phyloP scores from a whole-genome alignment of 129 eudicot species.

The Mikania micrantha region DNA sequence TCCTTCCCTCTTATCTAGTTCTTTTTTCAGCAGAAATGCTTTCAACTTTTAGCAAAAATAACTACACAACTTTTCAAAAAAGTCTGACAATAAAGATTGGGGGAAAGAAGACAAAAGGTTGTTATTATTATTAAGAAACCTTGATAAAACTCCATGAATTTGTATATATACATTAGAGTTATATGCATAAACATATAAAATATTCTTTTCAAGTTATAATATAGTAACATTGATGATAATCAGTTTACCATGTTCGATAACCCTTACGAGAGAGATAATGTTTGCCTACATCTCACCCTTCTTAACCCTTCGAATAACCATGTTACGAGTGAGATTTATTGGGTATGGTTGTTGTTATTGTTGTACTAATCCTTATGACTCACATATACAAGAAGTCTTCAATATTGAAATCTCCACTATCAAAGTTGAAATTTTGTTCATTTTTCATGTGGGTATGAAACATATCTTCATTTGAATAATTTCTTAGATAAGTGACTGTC shows the following conservation, averaged over 20 bases:
- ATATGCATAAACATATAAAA: conserved; percentile 13
- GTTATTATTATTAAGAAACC: conserved; percentile 8
- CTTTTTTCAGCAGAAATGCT: too few relatives aligned
- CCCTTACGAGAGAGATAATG: too few relatives aligned
- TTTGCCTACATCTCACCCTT: too few relatives aligned
- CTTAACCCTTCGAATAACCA: too few relatives aligned
- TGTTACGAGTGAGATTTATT: too few relatives aligned
- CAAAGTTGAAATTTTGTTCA: conserved; percentile 39
- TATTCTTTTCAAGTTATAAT: neutral
- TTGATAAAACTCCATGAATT: conserved; percentile 10
- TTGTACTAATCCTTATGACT: neutral
- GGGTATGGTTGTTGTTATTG: too few relatives aligned
- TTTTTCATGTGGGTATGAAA: conserved; percentile 24
- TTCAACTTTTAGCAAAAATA: too few relatives aligned
- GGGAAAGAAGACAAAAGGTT: neutral
- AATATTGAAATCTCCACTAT: conserved; percentile 27
- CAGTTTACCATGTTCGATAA: conserved; percentile 4
- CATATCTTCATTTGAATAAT: conserved; percentile 25
- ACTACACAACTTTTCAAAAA: neutral
- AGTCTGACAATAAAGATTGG: neutral
- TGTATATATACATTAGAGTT: conserved; percentile 9
- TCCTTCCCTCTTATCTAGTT: too few relatives aligned
- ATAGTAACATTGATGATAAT: neutral
- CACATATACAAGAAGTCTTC: conserved; percentile 28
- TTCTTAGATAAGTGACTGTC: conserved; percentile 8